Percentiles rank a stretch among this genome's conserved stretches.
phyloP scores from a whole-genome alignment of 1,139 yeast species.

The Suhomyces wounanorum region DNA sequence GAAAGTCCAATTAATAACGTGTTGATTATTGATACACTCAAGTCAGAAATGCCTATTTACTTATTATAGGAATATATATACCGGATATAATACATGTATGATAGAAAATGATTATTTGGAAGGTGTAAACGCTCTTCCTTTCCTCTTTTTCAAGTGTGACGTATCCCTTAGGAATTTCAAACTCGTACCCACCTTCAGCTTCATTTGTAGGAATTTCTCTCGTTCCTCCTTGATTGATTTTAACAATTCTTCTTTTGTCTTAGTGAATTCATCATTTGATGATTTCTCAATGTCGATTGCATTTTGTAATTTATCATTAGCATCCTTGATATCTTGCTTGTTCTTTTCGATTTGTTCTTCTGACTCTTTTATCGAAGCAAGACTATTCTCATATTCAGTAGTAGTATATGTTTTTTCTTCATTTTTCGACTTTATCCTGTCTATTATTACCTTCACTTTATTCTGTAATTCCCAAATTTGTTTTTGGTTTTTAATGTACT shows the following conservation, averaged over 20 bases:
- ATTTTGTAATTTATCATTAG: conserved; percentile 33
- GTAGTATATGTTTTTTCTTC: conserved; percentile 68
- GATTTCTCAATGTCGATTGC: conserved; percentile 25
- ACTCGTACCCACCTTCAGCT: conserved; percentile 35
- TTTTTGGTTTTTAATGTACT: conserved; percentile 32
- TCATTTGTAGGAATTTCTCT: conserved; percentile 27
- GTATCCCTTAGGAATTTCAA: conserved; percentile 43
- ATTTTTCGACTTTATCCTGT: conserved; percentile 38
- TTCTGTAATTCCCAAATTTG: conserved; percentile 43
- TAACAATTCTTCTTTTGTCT: conserved; percentile 26
- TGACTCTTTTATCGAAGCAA: conserved; percentile 56
- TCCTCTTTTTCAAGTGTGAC: conserved; percentile 46
- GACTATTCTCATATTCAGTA: conserved; percentile 64
- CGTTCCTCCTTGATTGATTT: conserved; percentile 28
- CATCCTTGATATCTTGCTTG: conserved; percentile 28
- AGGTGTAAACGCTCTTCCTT: conserved; percentile 45
- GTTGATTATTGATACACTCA: conserved; percentile 70
- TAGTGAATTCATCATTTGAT: conserved; percentile 26
- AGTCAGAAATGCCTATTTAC: conserved; percentile 77
- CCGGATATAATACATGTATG: not conserved
- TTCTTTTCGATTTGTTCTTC: conserved; percentile 38
- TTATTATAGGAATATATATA: conserved; percentile 23
- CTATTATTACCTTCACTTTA: conserved; percentile 38
- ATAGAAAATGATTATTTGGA: conserved; percentile 12
- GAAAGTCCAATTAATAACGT: conserved; percentile 85